These are phyloP conservation scores for Plasmodium adleri DNA, from an alignment of 169 alveolate species.

Conservation along the genomic window DNA sequence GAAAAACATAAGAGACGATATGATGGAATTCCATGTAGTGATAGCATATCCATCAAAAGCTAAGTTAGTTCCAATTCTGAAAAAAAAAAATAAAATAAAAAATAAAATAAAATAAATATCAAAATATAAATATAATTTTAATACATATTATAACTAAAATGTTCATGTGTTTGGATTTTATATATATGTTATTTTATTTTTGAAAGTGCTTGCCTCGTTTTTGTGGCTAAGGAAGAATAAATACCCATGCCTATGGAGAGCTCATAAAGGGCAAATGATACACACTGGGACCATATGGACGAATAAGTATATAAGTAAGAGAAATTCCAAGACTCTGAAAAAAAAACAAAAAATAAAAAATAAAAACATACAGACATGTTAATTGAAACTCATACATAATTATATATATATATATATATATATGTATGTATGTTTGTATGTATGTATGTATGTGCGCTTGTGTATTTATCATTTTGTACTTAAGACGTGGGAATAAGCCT, in stretches of 20 bases:
- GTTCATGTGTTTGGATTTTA: background rate
- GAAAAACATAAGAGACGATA: constrained; percentile 60
- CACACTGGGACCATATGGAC: constrained; percentile 84
- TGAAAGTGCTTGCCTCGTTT: constrained; percentile 50
- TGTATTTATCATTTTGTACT: background rate
- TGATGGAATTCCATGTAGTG: constrained; percentile 51
- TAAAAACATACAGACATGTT: too few relatives aligned
- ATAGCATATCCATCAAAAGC: constrained; percentile 68
- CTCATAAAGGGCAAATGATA: constrained; percentile 83
- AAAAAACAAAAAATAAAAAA: background rate
- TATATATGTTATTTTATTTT: background rate
- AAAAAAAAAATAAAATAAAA: background rate
- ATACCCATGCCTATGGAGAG: constrained; percentile 84
- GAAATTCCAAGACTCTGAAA: constrained; percentile 64
- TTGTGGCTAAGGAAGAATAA: constrained; percentile 82
- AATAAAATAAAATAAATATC: background rate
- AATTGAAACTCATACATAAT: too few relatives aligned
- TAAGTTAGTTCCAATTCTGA: constrained; percentile 65
- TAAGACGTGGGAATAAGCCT: constrained; percentile 47
- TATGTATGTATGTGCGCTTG: background rate
- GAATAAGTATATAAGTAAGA: constrained; percentile 76
- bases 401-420: constrained; percentile 5
- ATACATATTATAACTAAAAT: background rate
- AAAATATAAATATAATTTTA: background rate
- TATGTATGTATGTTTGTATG: background rate